Evolutionary conservation across 164 flowering plant genomes (phyloP), one percentile per base, ranked within the genome.

Genomic region (Kingdonia uniflora): DNA sequence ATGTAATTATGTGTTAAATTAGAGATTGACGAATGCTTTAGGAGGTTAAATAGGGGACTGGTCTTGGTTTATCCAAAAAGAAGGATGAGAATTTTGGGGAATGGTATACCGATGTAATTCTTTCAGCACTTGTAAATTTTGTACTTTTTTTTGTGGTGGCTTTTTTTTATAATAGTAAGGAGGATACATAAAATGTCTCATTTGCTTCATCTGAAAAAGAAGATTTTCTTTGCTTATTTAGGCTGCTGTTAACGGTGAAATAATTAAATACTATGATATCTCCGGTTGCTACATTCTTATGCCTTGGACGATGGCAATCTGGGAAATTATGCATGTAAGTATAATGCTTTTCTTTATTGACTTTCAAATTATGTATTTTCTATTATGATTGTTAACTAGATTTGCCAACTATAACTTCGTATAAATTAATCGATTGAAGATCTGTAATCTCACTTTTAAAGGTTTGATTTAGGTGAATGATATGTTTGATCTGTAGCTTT

Each of bases 211-310:
- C 16, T 29, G 48, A 12, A 11, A n/a, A n/a, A 52, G 43, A 23
- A 13, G 6, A n/a, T 15, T 15, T 42, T n/a, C n/a, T 40, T 58
- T 21, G 47, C 20, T 39, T 54, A 8, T 67, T 22, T 56, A 90
- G 95, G 96, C 82, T 54, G 89, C 78, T 65, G 95, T 88, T 39
- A 72, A 54, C 51, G 76, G 79, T 11, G 97, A 88, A 64, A 80
- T 94, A 95, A 86, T 94, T 23, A 95, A 86, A 56, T 94, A 88
- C 65, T 86, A 89, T 65, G 97, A 86, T 55, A 88, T 88, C 1
- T 86, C 95, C 62, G 99, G 99, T n/a, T 94, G 99, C 65, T 94
- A 94, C 52, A 88, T 94, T 46, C 68, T 94, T 16, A 74, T 95
- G 73, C 95, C 95, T 16, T 88, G 95, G 97, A 65, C 95, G 12